Evolutionary conservation across 805 yeast genomes (phyloP).

Genomic region (Maudiozyma barnettii): DNA sequence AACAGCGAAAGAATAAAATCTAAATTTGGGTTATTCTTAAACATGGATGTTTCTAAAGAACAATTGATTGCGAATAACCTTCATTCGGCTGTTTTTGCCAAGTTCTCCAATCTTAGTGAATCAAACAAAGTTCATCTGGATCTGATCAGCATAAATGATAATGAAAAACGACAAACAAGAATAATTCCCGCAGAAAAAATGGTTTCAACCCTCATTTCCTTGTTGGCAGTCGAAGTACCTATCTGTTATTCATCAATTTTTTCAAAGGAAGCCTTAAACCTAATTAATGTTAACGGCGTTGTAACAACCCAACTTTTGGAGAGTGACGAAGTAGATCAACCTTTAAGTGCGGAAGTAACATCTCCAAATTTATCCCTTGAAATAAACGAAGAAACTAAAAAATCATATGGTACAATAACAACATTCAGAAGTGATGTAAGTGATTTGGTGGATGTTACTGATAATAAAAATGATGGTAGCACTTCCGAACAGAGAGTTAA

Average conservation of each 20-base stretch:
- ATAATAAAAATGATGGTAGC: no score
- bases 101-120: conserved; percentile 28
- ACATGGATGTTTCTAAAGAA: conserved; percentile 36
- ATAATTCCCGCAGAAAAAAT: conserved; percentile 10
- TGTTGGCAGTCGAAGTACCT: conserved; percentile 11
- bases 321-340: background rate
- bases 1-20: conserved; percentile 47
- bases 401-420: conserved; percentile 26
- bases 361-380: conserved; percentile 1
- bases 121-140: conserved; percentile 11
- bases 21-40: conserved; percentile 57
- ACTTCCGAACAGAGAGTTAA: background rate
- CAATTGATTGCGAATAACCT: conserved; percentile 33
- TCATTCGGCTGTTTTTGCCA: conserved; percentile 41
- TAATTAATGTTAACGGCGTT: conserved; percentile 16
- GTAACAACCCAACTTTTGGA: conserved; percentile 10
- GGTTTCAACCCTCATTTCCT: conserved; percentile 5
- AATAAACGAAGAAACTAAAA: conserved; percentile 12
- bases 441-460: conserved; percentile 13
- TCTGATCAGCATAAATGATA: conserved; percentile 8
- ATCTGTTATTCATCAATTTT: conserved; percentile 18
- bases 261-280: conserved; percentile 14
- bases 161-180: background rate
- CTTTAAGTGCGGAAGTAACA: background rate
- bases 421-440: conserved; percentile 25